Conservation (phyloP, 805 yeast species). For the Monosporozyma servazzii region DNA sequence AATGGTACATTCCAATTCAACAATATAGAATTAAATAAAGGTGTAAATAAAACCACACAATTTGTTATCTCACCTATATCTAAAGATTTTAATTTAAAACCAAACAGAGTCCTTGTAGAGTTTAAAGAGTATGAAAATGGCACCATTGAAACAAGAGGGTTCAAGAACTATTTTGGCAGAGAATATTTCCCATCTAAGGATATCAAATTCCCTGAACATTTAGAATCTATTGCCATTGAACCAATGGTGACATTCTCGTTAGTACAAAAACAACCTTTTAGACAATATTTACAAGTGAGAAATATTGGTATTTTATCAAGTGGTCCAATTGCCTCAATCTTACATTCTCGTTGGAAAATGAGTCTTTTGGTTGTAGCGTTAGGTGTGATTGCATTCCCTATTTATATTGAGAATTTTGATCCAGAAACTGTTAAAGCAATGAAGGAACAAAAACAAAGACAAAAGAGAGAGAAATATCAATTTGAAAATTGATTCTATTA, state of each 20-base stretch:
- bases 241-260: constrained; percentile 19
- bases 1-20: constrained; percentile 24
- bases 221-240: constrained; percentile 15
- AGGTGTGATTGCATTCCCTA: constrained; percentile 25
- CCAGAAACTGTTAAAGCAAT: constrained; percentile 33
- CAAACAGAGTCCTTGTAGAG: constrained; percentile 26
- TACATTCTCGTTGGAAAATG: constrained; percentile 33
- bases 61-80: constrained; percentile 25
- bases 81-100: constrained; percentile 26
- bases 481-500: constrained; percentile 1
- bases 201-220: constrained; percentile 23
- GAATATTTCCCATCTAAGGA: constrained; percentile 29
- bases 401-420: constrained; percentile 32
- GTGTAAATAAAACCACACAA: constrained; percentile 20
- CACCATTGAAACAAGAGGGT: constrained; percentile 16
- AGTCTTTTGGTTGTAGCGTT: constrained; percentile 25
- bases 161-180: constrained; percentile 26
- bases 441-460: constrained; percentile 24
- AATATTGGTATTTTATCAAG: constrained; percentile 26
- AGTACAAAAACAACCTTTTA: constrained; percentile 24
- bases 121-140: constrained; percentile 15
- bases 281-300: constrained; percentile 30
- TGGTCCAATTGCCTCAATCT: constrained; percentile 32
- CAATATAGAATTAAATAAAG: constrained; percentile 20
- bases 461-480: constrained; percentile 20